Base-by-base conservation (phyloP, 495 filamentous ascomycete genomes). In the Hyaloscypha bicolor region DNA sequence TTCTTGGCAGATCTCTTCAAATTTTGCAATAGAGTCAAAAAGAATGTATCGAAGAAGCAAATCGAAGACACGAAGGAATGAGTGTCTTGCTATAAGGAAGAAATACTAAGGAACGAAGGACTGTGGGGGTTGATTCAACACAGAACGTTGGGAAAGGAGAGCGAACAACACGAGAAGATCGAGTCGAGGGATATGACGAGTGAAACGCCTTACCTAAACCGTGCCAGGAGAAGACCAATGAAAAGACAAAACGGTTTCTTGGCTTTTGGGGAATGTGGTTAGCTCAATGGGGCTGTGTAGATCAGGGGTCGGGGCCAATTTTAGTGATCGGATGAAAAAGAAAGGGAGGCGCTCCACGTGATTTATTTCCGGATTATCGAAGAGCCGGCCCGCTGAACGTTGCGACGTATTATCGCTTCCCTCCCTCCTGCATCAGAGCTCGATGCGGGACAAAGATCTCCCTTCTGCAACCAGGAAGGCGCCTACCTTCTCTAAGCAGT, bases 1-100 rank as follows among this genome's bases (percentile, higher is more conserved):
- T 37, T 60, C 31, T 33, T 14, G 56, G 32, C 32, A 21, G 31
- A 60, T 37, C 16, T 60, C 5, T 6, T 9, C n/a, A 31, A 31
- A 21, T 6, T 35, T 60, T 21, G n/a, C 31, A 37, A 6, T 9
- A 31, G 8, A 16, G 56, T 37, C 6, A 19, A 37, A 60, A 60
- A 37, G 56, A 60, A 11, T 39, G 32, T 29, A 60, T 60, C 3
- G 31, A 51, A 48, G 60, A 62, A 48, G 60, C 21, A 62, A 22
- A 31, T 62, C 9, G 59, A 30, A 32, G 60, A 63, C 39, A 63
- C 29, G n/a, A 32, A 52, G 12, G 60, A 52, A 32, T 52, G 56
- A 60, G 56, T 60, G 56, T 60, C 56, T 32, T 35, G 35, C 3
- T 21, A 60, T 12, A 60, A 60, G 30, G 56, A 60, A 60, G 31